phyloP scores from a whole-genome alignment of 305 asterid species.

The Solanum chacoense region DNA sequence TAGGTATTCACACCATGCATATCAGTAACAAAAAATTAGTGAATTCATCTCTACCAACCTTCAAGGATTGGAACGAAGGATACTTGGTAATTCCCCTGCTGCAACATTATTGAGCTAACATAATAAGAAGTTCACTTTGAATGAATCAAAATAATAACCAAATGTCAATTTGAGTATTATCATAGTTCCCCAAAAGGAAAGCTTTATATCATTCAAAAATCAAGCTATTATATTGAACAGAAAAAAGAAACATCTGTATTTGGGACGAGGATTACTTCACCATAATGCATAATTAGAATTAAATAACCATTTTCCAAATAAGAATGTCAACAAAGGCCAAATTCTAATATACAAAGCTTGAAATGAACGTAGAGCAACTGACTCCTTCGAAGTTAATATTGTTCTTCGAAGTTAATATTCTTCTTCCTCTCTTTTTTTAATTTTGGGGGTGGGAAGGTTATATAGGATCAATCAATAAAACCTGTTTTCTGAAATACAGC shows the following conservation, averaged over 20 bases:
- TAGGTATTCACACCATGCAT: neutral
- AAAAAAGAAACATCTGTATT: neutral
- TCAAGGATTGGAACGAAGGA: neutral
- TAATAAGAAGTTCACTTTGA: neutral
- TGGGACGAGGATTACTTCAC: neutral
- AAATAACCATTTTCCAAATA: neutral
- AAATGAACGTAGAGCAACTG: neutral
- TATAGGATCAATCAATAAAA: constrained; percentile 44
- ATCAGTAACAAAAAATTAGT: too few species aligned
- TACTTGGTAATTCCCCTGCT: neutral
- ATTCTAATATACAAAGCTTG: neutral
- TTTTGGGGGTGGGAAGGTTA: neutral
- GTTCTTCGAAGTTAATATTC: neutral
- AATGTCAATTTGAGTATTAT: neutral
- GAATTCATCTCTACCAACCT: neutral
- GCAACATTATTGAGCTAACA: neutral
- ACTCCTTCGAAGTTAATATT: neutral
- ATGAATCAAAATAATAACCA: neutral
- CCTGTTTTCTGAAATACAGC: constrained; percentile 89
- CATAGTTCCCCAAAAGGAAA: neutral
- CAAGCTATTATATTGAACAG: neutral
- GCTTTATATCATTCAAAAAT: neutral
- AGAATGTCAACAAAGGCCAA: neutral
- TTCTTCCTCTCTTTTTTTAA: neutral
- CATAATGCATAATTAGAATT: neutral